Evolutionary conservation across 805 yeast genomes (phyloP), one percentile per base, ranked within the genome.

Genomic region (Sugiyamaella lignohabitans): DNA sequence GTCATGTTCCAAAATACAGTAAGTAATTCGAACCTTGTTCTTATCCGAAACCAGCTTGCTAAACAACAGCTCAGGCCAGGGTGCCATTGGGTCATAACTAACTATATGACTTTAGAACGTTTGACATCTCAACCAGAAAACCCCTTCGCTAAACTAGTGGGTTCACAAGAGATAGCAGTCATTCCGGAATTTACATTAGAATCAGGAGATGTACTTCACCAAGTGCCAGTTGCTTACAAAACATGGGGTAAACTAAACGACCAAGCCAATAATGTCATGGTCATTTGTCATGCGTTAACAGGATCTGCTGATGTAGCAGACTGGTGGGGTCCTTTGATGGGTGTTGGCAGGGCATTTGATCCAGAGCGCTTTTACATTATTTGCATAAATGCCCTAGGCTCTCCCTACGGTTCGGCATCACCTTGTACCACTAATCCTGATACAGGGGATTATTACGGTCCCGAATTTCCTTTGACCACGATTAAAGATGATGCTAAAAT

Each of bases 241-340:
- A 84, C 95, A 0, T 93, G 97, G 97, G 98, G 98, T 2, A 72
- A 76, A 46, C 72, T 93, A 40, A 88, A 88, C 60, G 76, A 71
- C 5, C 68, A 64, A 2, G 79, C 75, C 5, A 81, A 80, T 55
- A 93, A 93, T 61, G 88, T 82, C 49, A 70, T 93, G 72, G 79
- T 93, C n/a, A 85, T 93, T 11, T 85, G 96, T 57, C 98, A 93
- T 69, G 98, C 98, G 0, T 71, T 93, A 46, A 88, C 98, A 0
- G 98, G 98, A 0, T 87, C 96, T 0, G 77, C 96, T 0, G 98
- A 93, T 62, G 96, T 91, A 16, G 75, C 84, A 35, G 98, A 93
- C 59, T 93, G 98, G 98, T 93, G 98, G 98, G 97, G 98, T 0
- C 97, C 98, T 0, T 66, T 93, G 20, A 68, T 93, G 23, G 98